Evolutionary conservation across 2,329 filamentous ascomycete species (phyloP).

Genomic region (Fusarium coicis): DNA sequence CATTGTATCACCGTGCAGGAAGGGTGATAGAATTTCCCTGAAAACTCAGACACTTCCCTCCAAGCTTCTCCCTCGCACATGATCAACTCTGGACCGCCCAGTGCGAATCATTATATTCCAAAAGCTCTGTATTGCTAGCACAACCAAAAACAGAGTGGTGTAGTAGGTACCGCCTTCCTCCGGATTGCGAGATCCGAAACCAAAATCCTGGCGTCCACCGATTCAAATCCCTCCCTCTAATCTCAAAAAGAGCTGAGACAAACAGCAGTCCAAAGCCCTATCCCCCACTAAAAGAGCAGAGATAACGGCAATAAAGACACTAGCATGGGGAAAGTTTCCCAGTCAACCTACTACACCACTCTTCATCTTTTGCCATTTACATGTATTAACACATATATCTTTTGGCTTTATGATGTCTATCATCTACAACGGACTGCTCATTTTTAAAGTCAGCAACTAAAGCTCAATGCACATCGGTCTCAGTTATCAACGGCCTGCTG

Average conservation of each 20-base stretch:
- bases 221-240: background rate
- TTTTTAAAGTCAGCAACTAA: constrained; percentile 45
- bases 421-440: rapidly evolving
- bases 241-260: too few species aligned
- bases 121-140: background rate
- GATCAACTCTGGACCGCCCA: rapidly evolving
- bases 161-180: background rate
- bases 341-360: background rate
- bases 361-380: background rate
- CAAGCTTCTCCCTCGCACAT: rapidly evolving
- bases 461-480: constrained; percentile 53
- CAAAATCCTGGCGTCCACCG: background rate
- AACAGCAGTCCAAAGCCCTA: background rate
- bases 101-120: background rate
- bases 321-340: background rate
- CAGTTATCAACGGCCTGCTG: constrained; percentile 47
- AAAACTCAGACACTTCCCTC: background rate
- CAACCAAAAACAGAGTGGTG: background rate
- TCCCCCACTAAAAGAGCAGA: background rate
- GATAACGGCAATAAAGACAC: background rate
- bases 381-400: rapidly evolving
- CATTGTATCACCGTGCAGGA: rapidly evolving
- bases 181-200: background rate
- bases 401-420: rapidly evolving
- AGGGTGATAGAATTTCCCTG: rapidly evolving